A percentile compares a stretch with the other conserved stretches of the same genome.
Evolutionary conservation across 23 red algal species (phyloP).

Genomic region (Gracilaria caudata): DNA sequence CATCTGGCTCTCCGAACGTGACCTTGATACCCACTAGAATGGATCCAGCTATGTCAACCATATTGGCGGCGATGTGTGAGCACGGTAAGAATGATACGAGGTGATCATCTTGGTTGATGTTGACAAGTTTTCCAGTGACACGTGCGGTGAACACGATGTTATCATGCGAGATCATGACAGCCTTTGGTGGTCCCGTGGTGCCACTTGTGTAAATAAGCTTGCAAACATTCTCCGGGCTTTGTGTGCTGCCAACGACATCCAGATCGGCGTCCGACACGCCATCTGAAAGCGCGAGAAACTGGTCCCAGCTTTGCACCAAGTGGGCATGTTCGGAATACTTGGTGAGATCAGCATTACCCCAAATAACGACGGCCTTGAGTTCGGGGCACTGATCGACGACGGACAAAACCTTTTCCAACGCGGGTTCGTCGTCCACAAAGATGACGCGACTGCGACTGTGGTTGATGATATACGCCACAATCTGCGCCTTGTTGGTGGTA

Average conservation of each 20-base stretch:
- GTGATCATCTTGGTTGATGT: constrained; percentile 32
- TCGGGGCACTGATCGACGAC: constrained; percentile 20
- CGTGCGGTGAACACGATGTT: constrained; percentile 75
- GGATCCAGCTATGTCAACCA: constrained; percentile 73
- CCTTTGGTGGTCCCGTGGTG: constrained; percentile 93
- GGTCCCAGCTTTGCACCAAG: constrained; percentile 58
- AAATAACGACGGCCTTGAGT: constrained; percentile 64
- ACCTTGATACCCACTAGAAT: constrained; percentile 50
- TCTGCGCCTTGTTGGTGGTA: constrained; percentile 68
- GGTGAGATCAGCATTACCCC: constrained; percentile 32
- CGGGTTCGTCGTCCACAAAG: constrained; percentile 78
- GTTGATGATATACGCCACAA: constrained; percentile 73
- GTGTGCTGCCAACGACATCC: not conserved
- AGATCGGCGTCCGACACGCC: constrained; percentile 32
- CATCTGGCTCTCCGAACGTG: constrained; percentile 76
- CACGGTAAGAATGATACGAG: constrained; percentile 84
- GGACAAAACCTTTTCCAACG: constrained; percentile 61
- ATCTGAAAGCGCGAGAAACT: constrained; percentile 48
- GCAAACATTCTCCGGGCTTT: constrained; percentile 57
- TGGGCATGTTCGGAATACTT: constrained; percentile 18
- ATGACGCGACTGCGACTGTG: constrained; percentile 57
- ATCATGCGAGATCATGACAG: constrained; percentile 89
- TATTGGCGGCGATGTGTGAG: constrained; percentile 88
- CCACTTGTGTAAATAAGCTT: constrained; percentile 91
- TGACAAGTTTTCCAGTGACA: constrained; percentile 15